phyloP scores from a whole-genome alignment of 2,329 filamentous ascomycete species.

The Penicillium carneum region DNA sequence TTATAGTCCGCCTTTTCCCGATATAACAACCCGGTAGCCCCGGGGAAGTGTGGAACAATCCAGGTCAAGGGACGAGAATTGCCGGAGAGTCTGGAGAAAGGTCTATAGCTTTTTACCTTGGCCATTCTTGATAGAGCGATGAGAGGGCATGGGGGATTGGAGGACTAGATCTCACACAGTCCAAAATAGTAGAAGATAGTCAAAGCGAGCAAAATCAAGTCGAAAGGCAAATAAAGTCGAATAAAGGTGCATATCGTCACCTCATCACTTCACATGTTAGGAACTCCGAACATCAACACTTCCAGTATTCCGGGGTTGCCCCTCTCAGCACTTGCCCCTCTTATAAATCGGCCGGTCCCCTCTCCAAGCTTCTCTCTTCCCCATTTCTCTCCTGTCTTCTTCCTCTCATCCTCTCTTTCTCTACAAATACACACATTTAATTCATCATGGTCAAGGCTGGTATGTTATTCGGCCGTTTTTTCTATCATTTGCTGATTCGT shows the following conservation, averaged over 20 bases:
- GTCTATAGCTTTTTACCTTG: background rate
- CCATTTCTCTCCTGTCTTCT: slow-evolving; percentile 12
- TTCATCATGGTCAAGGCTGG: slow-evolving; percentile 60
- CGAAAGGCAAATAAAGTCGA: background rate
- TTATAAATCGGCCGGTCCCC: slow-evolving; percentile 22
- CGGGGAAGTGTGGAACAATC: slow-evolving; percentile 23
- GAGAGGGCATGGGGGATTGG: background rate
- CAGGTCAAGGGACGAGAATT: slow-evolving; percentile 33
- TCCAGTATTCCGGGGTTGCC: slow-evolving; percentile 27
- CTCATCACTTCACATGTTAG: slow-evolving; percentile 9
- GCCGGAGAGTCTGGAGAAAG: slow-evolving; percentile 27
- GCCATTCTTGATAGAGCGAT: background rate
- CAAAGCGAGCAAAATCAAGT: background rate
- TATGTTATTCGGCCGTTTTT: slow-evolving; percentile 25
- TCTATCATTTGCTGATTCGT: slow-evolving; percentile 29
- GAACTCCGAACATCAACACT: background rate
- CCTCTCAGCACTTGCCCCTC: slow-evolving; percentile 25
- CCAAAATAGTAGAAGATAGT: background rate
- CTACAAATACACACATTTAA: slow-evolving; percentile 8
- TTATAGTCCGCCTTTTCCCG: slow-evolving; percentile 45
- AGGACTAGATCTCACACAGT: background rate
- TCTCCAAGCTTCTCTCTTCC: slow-evolving; percentile 19
- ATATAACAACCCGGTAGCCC: slow-evolving; percentile 30
- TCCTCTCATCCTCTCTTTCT: slow-evolving; percentile 8
- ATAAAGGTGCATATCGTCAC: background rate